These are phyloP conservation scores for Penicillium goetzii DNA, from an alignment of 495 filamentous ascomycete species.

Conservation along the genomic window DNA sequence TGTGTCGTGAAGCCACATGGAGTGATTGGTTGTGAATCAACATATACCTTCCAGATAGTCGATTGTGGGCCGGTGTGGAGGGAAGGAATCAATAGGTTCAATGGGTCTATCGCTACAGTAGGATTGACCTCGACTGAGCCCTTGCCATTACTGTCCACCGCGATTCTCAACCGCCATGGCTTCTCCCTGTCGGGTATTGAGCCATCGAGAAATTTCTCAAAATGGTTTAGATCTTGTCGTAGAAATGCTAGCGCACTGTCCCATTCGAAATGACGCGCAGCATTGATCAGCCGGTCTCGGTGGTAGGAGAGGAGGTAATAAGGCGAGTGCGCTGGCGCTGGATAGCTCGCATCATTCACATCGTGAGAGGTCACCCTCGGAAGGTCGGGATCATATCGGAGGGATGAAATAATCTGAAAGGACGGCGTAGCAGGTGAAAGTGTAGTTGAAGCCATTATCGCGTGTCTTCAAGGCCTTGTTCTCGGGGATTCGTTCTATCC, in stretches of 20 bases:
- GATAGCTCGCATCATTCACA: slow-evolving; percentile 42
- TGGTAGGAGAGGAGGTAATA: slow-evolving; percentile 88
- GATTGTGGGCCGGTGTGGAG: slow-evolving; percentile 13
- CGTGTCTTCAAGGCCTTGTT: background rate
- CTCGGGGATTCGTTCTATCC: slow-evolving; percentile 8
- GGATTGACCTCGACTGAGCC: slow-evolving; percentile 54
- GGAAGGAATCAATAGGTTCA: slow-evolving; percentile 57
- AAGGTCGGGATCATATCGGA: slow-evolving; percentile 74
- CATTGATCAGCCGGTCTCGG: slow-evolving; percentile 76
- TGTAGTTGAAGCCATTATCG: slow-evolving; percentile 16
- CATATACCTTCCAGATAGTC: slow-evolving; percentile 49
- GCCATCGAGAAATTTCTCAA: slow-evolving; percentile 36
- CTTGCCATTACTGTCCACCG: slow-evolving; percentile 53
- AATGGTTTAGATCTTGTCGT: slow-evolving; percentile 31
- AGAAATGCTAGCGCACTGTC: slow-evolving; percentile 35
- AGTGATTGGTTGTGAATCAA: slow-evolving; percentile 56
- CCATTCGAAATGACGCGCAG: slow-evolving; percentile 73
- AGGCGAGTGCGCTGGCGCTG: slow-evolving; percentile 53
- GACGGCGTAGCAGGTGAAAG: slow-evolving; percentile 3
- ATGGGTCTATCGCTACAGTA: slow-evolving; percentile 51
- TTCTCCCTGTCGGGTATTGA: slow-evolving; percentile 42
- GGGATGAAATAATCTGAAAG: slow-evolving; percentile 71
- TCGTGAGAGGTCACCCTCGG: slow-evolving; percentile 39
- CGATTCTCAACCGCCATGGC: slow-evolving; percentile 57
- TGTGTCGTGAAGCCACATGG: slow-evolving; percentile 70